Conservation (phyloP, 371 early-diverging fungal genomes). For the Haplosporangium sp. region DNA sequence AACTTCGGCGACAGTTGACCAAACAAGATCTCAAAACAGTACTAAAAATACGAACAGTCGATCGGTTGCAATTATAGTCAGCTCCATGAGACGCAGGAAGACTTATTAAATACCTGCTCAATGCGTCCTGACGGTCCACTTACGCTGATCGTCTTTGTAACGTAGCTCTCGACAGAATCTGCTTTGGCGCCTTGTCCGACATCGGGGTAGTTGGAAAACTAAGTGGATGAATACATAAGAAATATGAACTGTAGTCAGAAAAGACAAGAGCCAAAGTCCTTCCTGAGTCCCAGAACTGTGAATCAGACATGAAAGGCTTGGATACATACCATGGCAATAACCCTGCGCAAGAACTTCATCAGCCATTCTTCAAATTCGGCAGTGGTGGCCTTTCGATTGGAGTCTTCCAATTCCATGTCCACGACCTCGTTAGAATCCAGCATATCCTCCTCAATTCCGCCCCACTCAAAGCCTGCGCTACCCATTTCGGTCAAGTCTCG, state of each 20-base stretch:
- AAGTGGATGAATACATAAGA: slow-evolving; percentile 3
- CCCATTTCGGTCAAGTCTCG: slow-evolving; percentile 62
- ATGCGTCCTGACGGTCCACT: neutral
- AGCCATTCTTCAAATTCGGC: slow-evolving; percentile 89
- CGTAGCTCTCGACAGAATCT: slow-evolving; percentile 35
- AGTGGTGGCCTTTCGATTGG: slow-evolving; percentile 72
- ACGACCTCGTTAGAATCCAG: slow-evolving; percentile 58
- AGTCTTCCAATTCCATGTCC: slow-evolving; percentile 70
- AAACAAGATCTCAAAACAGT: slow-evolving; percentile 74
- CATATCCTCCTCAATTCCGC: slow-evolving; percentile 62
- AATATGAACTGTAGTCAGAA: neutral
- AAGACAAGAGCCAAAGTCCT: too few relatives aligned
- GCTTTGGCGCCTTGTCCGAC: slow-evolving; percentile 56
- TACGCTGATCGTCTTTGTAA: slow-evolving; percentile 42
- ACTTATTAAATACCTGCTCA: too few relatives aligned
- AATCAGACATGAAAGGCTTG: neutral
- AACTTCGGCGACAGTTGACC: slow-evolving; percentile 73
- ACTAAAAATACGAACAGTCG: slow-evolving; percentile 41
- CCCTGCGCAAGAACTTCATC: slow-evolving; percentile 81
- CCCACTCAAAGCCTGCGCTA: slow-evolving; percentile 54
- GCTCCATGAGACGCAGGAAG: too few relatives aligned
- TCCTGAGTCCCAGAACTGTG: neutral
- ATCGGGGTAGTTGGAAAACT: slow-evolving; percentile 86
- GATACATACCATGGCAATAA: slow-evolving; percentile 73
- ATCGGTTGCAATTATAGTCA: neutral